Base-by-base conservation (phyloP, 345 rosid species). In the Hibiscus tridactylites region DNA sequence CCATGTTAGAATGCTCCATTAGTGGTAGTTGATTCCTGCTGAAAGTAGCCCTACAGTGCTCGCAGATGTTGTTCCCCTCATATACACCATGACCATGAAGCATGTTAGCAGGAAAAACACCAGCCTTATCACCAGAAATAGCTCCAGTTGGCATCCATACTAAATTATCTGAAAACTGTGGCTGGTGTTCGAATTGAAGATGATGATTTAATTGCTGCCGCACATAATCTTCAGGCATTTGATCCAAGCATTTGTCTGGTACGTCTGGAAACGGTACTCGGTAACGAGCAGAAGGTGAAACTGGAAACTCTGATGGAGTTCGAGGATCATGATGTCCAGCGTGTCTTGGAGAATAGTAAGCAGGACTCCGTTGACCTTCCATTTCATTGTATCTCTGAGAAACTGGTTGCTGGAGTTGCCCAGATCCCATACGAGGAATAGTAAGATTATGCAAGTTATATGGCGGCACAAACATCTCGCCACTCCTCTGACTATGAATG, bases 281-380 rank as follows among this genome's bases (percentile, higher is more conserved):
- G 63, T 80, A 87, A 53, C 90, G 80, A 6, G 87, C 87, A 74
- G 98, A 86, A 65, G 98, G 97, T 11, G 99, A 89, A 75, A 85
- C 73, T 44, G 95, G 89, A 77, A 90, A 87, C 54, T 91, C 96
- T 39, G 81, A 74, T 33, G 85, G 60, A 19, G 75, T 61, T 80
- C 97, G 88, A 26, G 91, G 84, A 71, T 93, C 97, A 71, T 83
- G 93, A 60, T 81, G 88, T n/a, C 90, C 96, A 80, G 88, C 88
- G 52, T 88, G 96, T 85, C 91, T 80, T 49, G 99, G 97, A 80
- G 97, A 95, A 81, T 79, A 86, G 77, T 81, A 89, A 74, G 88
- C 89, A 37, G 90, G 87, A 78, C 89, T 87, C 95, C 95, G 82
- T 16, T 91, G 61, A 63, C 86, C 89, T 65, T 95, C 99, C 71